Evolutionary conservation across 1,284 basidiomycete species (phyloP).

Genomic region (Papiliotrema nemorosa): DNA sequence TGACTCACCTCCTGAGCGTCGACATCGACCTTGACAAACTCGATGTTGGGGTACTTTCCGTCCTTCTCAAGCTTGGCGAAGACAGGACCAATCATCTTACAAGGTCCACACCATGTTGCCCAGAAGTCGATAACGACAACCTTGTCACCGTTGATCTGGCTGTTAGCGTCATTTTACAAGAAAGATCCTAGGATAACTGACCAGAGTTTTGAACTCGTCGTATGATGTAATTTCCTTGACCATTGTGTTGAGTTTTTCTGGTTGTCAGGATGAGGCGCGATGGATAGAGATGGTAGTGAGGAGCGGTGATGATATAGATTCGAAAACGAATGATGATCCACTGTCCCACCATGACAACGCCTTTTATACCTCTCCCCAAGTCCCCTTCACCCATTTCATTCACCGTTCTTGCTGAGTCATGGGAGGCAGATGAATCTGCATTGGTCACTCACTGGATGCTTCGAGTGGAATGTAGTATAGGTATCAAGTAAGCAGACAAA

Average conservation of each 20-base stretch:
- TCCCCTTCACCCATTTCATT: too few relatives aligned
- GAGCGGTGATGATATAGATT: too few relatives aligned
- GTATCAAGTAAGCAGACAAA: too few relatives aligned
- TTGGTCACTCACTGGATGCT: too few relatives aligned
- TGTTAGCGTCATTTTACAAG: background rate
- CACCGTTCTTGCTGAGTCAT: too few relatives aligned
- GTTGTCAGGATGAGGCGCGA: background rate
- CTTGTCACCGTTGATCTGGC: slow-evolving; percentile 60
- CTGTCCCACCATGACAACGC: too few relatives aligned
- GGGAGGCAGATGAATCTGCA: too few relatives aligned
- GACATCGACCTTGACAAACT: slow-evolving; percentile 79
- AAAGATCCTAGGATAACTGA: slow-evolving; percentile 37
- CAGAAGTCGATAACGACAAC: slow-evolving; percentile 71
- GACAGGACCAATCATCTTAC: slow-evolving; percentile 72
- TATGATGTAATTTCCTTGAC: slow-evolving; percentile 56
- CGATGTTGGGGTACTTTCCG: slow-evolving; percentile 55
- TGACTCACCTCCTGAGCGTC: slow-evolving; percentile 53
- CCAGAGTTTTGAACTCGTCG: slow-evolving; percentile 58
- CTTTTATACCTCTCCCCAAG: background rate
- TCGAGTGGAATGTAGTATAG: too few relatives aligned
- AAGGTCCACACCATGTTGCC: slow-evolving; percentile 60
- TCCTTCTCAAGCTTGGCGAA: slow-evolving; percentile 62
- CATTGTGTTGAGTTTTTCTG: slow-evolving; percentile 29
- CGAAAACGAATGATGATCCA: too few relatives aligned
- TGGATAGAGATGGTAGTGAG: background rate